Evolutionary conservation across 768 basidiomycete genomes (phyloP).

Genomic region (Mycena floridula): DNA sequence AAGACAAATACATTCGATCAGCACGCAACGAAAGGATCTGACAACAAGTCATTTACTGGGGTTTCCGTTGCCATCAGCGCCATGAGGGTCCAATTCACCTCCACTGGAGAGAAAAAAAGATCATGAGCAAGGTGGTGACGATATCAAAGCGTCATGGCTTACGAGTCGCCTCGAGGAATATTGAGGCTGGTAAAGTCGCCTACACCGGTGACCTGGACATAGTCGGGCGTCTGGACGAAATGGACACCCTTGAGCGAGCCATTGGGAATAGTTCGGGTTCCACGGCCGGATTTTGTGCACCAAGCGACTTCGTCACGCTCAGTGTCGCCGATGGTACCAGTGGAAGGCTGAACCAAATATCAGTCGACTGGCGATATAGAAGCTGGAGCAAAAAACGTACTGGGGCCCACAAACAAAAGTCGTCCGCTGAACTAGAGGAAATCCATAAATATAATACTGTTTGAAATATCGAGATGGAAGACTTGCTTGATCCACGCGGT

Average conservation of each 20-base stretch:
- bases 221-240: constrained; percentile 52
- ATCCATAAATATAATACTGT: no score
- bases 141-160: background rate
- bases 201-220: constrained; percentile 36
- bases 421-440: constrained; percentile 59
- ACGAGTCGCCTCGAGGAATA: constrained; percentile 39
- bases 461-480: no score
- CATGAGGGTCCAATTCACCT: constrained; percentile 49
- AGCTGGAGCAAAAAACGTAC: no score
- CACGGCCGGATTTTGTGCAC: constrained; percentile 45
- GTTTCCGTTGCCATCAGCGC: constrained; percentile 28
- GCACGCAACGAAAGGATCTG: background rate
- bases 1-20: background rate
- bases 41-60: constrained; percentile 1
- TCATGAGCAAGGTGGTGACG: background rate
- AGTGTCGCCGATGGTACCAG: constrained; percentile 5
- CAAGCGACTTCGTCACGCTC: constrained; percentile 38
- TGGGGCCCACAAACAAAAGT: constrained; percentile 33
- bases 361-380: no score
- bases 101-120: constrained; percentile 16
- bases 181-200: constrained; percentile 58
- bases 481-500: constrained; percentile 48
- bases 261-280: constrained; percentile 57
- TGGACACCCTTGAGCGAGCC: constrained; percentile 24
- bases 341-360: constrained; percentile 1